Base-by-base conservation (phyloP, 495 filamentous ascomycete species). In the Xylaria telfairii region DNA sequence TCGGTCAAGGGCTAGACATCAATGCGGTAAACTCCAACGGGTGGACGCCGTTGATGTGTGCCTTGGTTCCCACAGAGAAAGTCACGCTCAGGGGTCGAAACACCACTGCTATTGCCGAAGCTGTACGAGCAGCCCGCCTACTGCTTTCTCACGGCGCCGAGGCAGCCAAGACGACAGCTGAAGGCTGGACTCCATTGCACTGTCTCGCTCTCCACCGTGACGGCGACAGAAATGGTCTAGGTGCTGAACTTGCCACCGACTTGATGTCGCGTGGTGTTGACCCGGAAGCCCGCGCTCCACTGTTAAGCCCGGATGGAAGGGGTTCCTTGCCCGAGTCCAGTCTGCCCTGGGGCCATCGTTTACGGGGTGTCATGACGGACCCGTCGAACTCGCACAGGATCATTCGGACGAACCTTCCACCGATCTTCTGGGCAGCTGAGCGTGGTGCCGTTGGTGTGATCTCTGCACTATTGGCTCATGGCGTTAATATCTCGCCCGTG, bases 21-120 rank as follows among this genome's bases (percentile, higher is more conserved):
- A 71, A 77, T 49, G 54, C 46, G 19, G 51, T 42, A 9, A 75
- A 51, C 61, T 26, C 59, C 53, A 71, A 77, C 47, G 69, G 74
- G 24, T 77, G 73, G 75, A 77, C 71, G 21, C 71, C 75, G 15
- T 63, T 75, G n/a, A 49, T 77, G 21, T 77, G 73, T 47, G 75
- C 71, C 32, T 63, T 77, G 32, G 68, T 62, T 44, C 73, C 70
- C n/a, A 63, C 32, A 41, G 41, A 42, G 10, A 42, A 42, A 42
- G 41, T 42, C 41, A 42, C 41, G 41, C 41, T 42, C 41, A 42
- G 41, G 10, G 41, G 41, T 42, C 41, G 41, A 42, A 42, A 42
- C 41, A 42, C 41, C 41, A 42, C 41, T 42, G 17, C 41, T 42
- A 42, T 42, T 42, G 41, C 41, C 41, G 41, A 42, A 42, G 41